Percentiles rank a stretch among this genome's conserved stretches.
These are phyloP conservation scores for Platanthera guangdongensis DNA, from an alignment of 106 monocot species.

Conservation along the genomic window DNA sequence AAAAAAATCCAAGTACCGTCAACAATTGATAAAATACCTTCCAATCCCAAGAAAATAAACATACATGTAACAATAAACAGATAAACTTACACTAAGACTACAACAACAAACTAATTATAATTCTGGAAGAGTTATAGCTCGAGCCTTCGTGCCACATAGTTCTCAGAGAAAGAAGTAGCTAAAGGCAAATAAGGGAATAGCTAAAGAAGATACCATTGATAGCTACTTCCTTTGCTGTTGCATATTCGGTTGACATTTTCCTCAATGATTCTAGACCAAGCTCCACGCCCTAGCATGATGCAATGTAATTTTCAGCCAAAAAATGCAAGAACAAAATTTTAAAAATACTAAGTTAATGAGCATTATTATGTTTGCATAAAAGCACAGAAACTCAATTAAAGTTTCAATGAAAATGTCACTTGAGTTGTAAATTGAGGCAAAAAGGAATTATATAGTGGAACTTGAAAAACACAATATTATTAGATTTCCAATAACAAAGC, in stretches of 20 bases:
- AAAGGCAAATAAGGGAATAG: not conserved
- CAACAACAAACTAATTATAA: not conserved
- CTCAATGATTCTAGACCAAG: constrained; percentile 44
- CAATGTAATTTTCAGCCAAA: not conserved
- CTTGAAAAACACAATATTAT: too few species aligned
- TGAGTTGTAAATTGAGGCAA: not conserved
- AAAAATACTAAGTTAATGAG: not conserved
- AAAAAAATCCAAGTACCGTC: not conserved
- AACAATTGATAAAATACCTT: not conserved
- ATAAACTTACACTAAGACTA: not conserved
- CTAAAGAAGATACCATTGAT: constrained; percentile 32
- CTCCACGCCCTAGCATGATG: constrained; percentile 29
- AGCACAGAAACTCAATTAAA: not conserved
- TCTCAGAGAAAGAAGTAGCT: not conserved
- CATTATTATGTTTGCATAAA: not conserved
- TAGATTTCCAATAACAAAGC: too few species aligned
- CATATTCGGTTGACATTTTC: constrained; percentile 64
- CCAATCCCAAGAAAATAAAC: not conserved
- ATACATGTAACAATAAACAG: not conserved
- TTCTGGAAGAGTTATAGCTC: not conserved
- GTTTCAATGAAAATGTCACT: not conserved
- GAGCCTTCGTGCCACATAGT: not conserved
- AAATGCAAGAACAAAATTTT: not conserved
- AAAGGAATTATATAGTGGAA: not conserved
- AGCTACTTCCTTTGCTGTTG: constrained; percentile 45